These are phyloP conservation scores for Lentinula detonsa DNA, from an alignment of 768 basidiomycete species.

Conservation along the genomic window DNA sequence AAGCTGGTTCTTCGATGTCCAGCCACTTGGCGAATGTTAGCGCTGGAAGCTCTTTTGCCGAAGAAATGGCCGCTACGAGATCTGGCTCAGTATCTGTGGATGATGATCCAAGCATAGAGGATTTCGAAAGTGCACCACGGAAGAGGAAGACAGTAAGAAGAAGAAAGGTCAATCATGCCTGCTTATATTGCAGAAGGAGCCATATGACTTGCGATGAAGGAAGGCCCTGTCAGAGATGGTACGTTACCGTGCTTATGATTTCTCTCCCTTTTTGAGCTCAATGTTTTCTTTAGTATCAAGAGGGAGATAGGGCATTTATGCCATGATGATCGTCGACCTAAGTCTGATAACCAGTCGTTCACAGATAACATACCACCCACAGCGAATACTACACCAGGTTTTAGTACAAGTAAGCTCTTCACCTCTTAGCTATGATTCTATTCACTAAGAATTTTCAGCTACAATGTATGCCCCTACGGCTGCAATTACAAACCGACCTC, in stretches of 20 bases:
- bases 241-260: slow-evolving; percentile 11
- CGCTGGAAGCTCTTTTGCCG: slow-evolving; percentile 1
- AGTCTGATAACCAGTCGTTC: slow-evolving; percentile 25
- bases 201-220: slow-evolving; percentile 93
- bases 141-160: slow-evolving; percentile 57
- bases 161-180: slow-evolving; percentile 89
- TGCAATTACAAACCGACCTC: slow-evolving; percentile 9
- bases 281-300: slow-evolving; percentile 61
- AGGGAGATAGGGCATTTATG: slow-evolving; percentile 95
- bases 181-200: slow-evolving; percentile 87
- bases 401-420: neutral
- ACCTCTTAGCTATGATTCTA: neutral
- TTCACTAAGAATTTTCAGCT: slow-evolving; percentile 16
- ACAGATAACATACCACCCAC: neutral
- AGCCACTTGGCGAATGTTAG: neutral
- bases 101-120: neutral
- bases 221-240: slow-evolving; percentile 91
- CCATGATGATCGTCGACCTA: slow-evolving; percentile 75
- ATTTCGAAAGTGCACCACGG: slow-evolving; percentile 25
- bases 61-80: neutral
- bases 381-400: neutral
- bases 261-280: neutral
- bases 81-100: neutral
- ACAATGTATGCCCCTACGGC: slow-evolving; percentile 30
- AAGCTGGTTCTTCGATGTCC: neutral